Base-by-base conservation (phyloP, 148 eudicot species). In the Persicaria maculosa region DNA sequence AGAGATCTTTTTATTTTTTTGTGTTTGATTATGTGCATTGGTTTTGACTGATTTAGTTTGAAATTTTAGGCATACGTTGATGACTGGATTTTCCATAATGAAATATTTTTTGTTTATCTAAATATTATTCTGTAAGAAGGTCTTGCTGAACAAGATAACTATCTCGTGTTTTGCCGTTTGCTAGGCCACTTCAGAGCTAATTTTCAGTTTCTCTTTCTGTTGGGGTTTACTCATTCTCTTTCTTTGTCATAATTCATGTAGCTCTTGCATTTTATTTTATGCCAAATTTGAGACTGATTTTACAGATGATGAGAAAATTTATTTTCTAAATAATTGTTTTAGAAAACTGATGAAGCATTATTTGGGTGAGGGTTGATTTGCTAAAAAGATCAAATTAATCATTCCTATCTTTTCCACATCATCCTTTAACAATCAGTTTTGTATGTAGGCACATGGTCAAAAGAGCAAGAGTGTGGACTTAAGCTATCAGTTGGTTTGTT, bases 131-230 rank as follows among this genome's bases (percentile, higher is more conserved):
- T 64, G 46, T 64, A 64, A 64, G 8, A 81, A 95, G 98, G 98
- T 88, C 96, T 95, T 80, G 92, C 87, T 80, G 88, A 88, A 81
- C 97, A 95, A 82, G 97, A 92, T 78, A 95, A 92, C 82, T 95
- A 95, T 82, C 92, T 92, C 77, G 97, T 84, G 74, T 89, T 88
- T 84, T 95, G 98, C 76, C 98, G 97, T 78, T 93, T 95, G 58
- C 92, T 95, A 71, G 91, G 99, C 65, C 91, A 97, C 71, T 95
- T 95, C 74, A 90, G 69, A 45, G 69, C 46, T 36, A 64, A 64
- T 64, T 64, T 36, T 64, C 69, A 64, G 69, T 44, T 64, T 31
- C 17, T 5, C 45, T 64, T 36, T 61, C 67, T 61, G 43, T 25
- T 61, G 12, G 67, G 59, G 0, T 25, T 20, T 61, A 9, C 43